Evolutionary conservation across 1,284 basidiomycete genomes (phyloP).

Genomic region (Hypsizygus ulmarius): DNA sequence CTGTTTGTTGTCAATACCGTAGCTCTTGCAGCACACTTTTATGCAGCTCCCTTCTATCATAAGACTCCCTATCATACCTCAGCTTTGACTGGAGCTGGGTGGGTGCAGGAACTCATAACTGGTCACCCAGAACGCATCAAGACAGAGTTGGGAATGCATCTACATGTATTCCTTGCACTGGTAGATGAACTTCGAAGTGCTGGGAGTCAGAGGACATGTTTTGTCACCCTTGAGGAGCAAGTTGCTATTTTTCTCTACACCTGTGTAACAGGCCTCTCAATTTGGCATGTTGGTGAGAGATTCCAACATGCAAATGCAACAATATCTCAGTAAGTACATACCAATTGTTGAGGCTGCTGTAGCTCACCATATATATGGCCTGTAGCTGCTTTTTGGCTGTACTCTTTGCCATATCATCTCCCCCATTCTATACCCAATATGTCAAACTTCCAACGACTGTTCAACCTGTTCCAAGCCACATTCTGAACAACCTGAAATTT

Average conservation of each 20-base stretch:
- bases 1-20: background rate
- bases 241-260: constrained; percentile 27
- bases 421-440: constrained; percentile 27
- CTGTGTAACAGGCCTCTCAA: constrained; percentile 23
- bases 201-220: constrained; percentile 16
- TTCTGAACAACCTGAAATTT: constrained; percentile 31
- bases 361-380: background rate
- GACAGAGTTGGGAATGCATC: constrained; percentile 21
- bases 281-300: constrained; percentile 22
- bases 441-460: constrained; percentile 24
- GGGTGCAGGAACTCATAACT: constrained; percentile 23
- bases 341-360: background rate
- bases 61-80: constrained; percentile 22
- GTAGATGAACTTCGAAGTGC: constrained; percentile 9
- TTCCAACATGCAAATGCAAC: constrained; percentile 26
- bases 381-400: background rate
- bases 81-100: constrained; percentile 18
- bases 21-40: background rate
- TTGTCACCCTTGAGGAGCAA: constrained; percentile 24
- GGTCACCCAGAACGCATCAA: constrained; percentile 25
- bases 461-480: constrained; percentile 21
- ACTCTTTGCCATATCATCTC: constrained; percentile 9
- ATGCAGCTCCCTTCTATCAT: background rate
- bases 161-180: constrained; percentile 20
- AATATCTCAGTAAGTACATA: constrained; percentile 21